phyloP scores from a whole-genome alignment of 2,329 filamentous ascomycete species.

The Pseudocercospora vitis region DNA sequence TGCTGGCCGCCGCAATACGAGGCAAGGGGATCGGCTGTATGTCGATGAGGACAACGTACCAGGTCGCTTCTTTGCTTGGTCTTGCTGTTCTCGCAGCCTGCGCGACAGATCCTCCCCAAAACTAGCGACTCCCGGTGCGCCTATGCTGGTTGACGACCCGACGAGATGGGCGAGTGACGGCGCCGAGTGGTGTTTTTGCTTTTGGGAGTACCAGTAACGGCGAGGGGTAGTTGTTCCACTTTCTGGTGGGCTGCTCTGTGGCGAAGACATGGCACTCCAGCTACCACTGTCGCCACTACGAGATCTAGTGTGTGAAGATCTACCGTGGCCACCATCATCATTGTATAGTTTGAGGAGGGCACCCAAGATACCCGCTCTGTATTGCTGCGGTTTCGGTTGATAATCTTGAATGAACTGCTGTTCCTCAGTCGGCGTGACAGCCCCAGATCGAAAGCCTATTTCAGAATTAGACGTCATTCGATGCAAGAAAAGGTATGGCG shows the following conservation, averaged over 20 bases:
- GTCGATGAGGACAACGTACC: not conserved
- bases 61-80: constrained; percentile 39
- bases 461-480: not conserved
- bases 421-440: constrained; percentile 50
- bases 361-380: constrained; percentile 71
- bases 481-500: not conserved
- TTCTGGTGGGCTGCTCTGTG: constrained; percentile 42
- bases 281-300: constrained; percentile 32
- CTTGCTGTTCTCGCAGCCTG: constrained; percentile 42
- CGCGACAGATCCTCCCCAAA: constrained; percentile 46
- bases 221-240: constrained; percentile 47
- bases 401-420: constrained; percentile 58
- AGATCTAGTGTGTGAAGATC: constrained; percentile 26
- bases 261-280: constrained; percentile 33
- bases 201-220: constrained; percentile 40
- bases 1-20: too few relatives aligned
- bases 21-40: too few relatives aligned
- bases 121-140: constrained; percentile 43
- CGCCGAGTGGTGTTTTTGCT: constrained; percentile 40
- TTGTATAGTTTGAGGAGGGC: constrained; percentile 71
- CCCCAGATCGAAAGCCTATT: constrained; percentile 45
- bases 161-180: constrained; percentile 47
- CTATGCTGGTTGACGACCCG: constrained; percentile 47
- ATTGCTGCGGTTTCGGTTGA: constrained; percentile 65
- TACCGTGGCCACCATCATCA: constrained; percentile 31